Conservation (phyloP, 148 eudicot genomes). For the Polygonum aviculare region DNA sequence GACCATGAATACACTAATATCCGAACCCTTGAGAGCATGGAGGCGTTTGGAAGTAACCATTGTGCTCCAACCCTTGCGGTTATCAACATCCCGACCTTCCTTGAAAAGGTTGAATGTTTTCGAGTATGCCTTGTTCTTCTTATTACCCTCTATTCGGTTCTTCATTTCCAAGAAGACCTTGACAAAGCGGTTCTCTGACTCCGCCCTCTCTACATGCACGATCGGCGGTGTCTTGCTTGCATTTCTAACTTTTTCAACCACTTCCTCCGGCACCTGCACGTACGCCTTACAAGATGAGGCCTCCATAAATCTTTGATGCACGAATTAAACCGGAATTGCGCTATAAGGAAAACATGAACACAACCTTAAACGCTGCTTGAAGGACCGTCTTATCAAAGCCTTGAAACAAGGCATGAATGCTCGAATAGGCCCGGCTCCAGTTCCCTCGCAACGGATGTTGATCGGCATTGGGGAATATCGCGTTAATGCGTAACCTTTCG, state of each 20-base stretch:
- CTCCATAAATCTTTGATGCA: neutral
- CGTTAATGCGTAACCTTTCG: slow-evolving; percentile 46
- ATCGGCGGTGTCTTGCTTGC: slow-evolving; percentile 39
- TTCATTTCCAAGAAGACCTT: neutral
- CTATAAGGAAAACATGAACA: neutral
- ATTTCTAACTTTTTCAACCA: slow-evolving; percentile 42
- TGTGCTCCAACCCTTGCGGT: slow-evolving; percentile 52
- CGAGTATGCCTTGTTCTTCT: slow-evolving; percentile 24
- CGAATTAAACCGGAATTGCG: neutral
- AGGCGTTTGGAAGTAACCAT: slow-evolving; percentile 39
- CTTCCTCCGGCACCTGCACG: slow-evolving; percentile 31
- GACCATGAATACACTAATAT: slow-evolving; percentile 62
- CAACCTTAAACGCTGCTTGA: slow-evolving; percentile 59
- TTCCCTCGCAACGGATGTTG: too few relatives aligned
- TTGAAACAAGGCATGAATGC: slow-evolving; percentile 48
- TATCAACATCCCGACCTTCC: slow-evolving; percentile 54
- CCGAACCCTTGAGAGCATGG: slow-evolving; percentile 36
- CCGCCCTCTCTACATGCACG: slow-evolving; percentile 31
- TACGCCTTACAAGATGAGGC: neutral
- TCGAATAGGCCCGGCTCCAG: slow-evolving; percentile 40
- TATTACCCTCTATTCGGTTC: neutral
- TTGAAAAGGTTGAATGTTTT: slow-evolving; percentile 45
- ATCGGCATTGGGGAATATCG: slow-evolving; percentile 39
- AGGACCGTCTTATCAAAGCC: slow-evolving; percentile 65
- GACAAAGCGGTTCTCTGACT: neutral